Evolutionary conservation across 768 basidiomycete species (phyloP).

Genomic region (Clitopilus hobsonii): DNA sequence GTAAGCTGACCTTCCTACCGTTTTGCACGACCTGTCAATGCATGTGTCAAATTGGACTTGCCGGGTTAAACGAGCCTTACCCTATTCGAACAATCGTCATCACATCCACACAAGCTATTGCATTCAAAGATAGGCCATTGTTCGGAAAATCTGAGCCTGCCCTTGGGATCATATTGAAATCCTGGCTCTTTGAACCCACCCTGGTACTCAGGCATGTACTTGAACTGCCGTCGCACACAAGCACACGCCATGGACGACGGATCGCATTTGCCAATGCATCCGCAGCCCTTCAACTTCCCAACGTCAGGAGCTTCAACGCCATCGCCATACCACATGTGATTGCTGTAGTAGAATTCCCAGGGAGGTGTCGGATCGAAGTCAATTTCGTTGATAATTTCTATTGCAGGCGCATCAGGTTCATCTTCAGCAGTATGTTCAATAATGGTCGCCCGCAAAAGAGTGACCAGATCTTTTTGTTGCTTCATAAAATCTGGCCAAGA

Average conservation of each 20-base stretch:
- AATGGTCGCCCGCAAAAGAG: constrained; percentile 63
- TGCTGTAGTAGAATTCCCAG: constrained; percentile 88
- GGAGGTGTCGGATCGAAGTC: constrained; percentile 68
- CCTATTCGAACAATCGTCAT: constrained; percentile 76
- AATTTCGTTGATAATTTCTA: constrained; percentile 63
- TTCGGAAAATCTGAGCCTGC: constrained; percentile 42
- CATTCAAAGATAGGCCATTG: constrained; percentile 81
- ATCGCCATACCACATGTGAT: constrained; percentile 70
- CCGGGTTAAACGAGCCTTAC: constrained; percentile 34
- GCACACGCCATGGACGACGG: constrained; percentile 69
- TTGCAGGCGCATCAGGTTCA: constrained; percentile 66
- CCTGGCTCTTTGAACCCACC: constrained; percentile 31
- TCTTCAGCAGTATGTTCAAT: constrained; percentile 57
- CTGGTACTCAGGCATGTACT: constrained; percentile 24
- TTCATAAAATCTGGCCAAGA: constrained; percentile 35
- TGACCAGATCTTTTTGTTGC: constrained; percentile 37
- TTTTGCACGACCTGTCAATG: constrained; percentile 70
- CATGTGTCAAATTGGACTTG: neutral
- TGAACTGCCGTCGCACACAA: constrained; percentile 57
- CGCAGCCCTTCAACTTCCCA: constrained; percentile 57
- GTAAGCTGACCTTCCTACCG: constrained; percentile 60
- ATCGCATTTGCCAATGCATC: constrained; percentile 71
- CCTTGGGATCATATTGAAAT: constrained; percentile 67
- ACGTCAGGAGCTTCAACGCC: constrained; percentile 65
- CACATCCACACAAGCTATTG: constrained; percentile 76